Evolutionary conservation across 495 filamentous ascomycete species (phyloP).

Genomic region (Bathelium albidoporum): DNA sequence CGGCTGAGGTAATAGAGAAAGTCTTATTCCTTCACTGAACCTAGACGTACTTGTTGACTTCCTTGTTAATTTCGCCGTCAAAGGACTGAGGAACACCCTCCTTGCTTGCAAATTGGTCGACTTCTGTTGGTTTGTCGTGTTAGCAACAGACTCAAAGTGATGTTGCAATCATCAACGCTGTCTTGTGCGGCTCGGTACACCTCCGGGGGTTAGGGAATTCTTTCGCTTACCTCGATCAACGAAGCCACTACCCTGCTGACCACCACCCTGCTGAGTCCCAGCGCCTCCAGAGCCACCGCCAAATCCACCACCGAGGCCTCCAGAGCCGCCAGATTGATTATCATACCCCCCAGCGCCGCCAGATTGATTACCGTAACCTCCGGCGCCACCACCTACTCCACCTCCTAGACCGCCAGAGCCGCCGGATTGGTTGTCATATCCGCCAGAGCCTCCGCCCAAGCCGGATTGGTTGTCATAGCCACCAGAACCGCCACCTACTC

Average conservation of each 20-base stretch:
- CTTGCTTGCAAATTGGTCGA: not conserved
- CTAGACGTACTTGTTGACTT: conserved; percentile 2
- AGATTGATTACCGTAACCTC: not conserved
- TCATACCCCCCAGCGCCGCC: not conserved
- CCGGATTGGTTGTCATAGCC: not conserved
- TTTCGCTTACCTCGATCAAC: not conserved
- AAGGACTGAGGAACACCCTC: conserved; percentile 1
- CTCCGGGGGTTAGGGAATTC: no score
- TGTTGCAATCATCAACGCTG: not conserved
- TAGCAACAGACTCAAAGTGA: not conserved
- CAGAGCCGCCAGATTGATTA: not conserved
- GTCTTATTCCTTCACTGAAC: not conserved
- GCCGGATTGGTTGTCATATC: not conserved
- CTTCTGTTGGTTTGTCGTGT: not conserved
- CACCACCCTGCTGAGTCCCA: not conserved
- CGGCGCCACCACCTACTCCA: not conserved
- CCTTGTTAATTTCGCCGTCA: not conserved
- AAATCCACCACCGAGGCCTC: not conserved
- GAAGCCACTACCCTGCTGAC: not conserved
- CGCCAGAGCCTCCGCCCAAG: not conserved
- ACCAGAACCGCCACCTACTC: not conserved
- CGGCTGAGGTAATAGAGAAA: not conserved
- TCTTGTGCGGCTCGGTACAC: no score
- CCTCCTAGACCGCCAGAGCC: not conserved
- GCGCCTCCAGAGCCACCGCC: not conserved